Conservation (phyloP, 768 basidiomycete species). For the Mycena filopes region DNA sequence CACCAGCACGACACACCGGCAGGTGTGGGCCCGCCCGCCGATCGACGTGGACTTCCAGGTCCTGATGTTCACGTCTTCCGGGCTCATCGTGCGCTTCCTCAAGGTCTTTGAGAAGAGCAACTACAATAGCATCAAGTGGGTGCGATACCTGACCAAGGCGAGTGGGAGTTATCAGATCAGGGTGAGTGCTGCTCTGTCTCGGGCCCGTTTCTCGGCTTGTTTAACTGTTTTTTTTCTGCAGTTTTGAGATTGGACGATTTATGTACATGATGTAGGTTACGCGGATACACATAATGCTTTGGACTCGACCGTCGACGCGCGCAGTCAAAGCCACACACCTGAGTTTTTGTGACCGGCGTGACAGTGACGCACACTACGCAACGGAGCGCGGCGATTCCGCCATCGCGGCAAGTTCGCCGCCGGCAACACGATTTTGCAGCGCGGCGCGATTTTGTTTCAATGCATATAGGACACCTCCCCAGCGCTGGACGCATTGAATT, state of each 20-base stretch:
- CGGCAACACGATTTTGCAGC: too few relatives aligned
- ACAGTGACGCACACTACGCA: too few relatives aligned
- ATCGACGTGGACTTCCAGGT: conserved; percentile 99
- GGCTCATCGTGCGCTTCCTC: conserved; percentile 94
- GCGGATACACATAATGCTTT: conserved; percentile 2
- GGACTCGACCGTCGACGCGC: too few relatives aligned
- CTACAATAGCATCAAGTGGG: conserved; percentile 97
- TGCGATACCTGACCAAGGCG: conserved; percentile 93
- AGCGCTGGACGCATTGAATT: too few relatives aligned
- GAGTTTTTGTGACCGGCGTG: too few relatives aligned
- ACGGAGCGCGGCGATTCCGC: too few relatives aligned
- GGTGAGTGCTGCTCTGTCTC: too few relatives aligned
- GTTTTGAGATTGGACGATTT: conserved; percentile 6
- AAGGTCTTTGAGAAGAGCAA: conserved; percentile 98
- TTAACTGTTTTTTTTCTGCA: background rate
- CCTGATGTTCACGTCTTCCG: conserved; percentile 98
- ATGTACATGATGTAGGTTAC: conserved; percentile 1
- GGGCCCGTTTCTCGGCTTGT: too few relatives aligned
- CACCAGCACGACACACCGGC: conserved; percentile 91
- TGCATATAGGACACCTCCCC: too few relatives aligned
- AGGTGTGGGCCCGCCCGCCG: conserved; percentile 98
- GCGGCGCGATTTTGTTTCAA: too few relatives aligned
- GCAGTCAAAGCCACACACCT: too few relatives aligned
- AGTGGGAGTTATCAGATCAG: conserved; percentile 94
- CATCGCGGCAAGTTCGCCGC: too few relatives aligned